Base-by-base conservation (phyloP, 176 grass and related monocot species). In the Aegilops umbellulata region DNA sequence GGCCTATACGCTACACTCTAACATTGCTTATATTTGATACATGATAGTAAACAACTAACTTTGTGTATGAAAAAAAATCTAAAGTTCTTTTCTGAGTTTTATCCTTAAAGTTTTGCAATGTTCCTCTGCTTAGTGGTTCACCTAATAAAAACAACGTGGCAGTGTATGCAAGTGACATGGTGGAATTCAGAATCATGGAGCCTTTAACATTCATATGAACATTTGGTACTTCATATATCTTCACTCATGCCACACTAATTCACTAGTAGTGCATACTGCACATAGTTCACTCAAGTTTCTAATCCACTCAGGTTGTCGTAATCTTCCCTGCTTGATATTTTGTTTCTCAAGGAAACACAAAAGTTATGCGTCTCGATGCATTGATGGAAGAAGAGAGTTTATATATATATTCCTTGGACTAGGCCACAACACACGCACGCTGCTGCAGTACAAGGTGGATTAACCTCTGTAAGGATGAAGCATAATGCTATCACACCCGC, bases 71-170 rank as follows among this genome's bases (percentile, higher is more conserved):
- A 61, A 60, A 70, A 80, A 61, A 60, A 70, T 60, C 79, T 13
- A 71, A 65, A 38, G 10, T 78, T 78, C 7, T 61, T 31, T 70
- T 86, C 14, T 67, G 25, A 53, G 16, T 53, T 53, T 53, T 53
- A 53, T 53, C 49, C 49, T 53, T 53, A 53, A 53, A 53, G 49
- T 53, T 53, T 53, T 53, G 49, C 49, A 41, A 31, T 73, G 39
- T 74, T 57, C 51, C 35, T 44, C 44, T 78, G 7, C 2, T 60
- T 88, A 88, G 22, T 49, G 20, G 57, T 69, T 77, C 16, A 78
- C 34, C 47, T 83, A 66, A 76, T 65, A 51, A 70, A 86, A 75
- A 87, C 32, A 72, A 77, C 31, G 32, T 58, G 13, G 8, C 30
- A 58, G 8, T 73, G 1, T 47, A 35, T 66, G 62, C 78, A 69